Base-by-base conservation (phyloP, 176 grass and related monocot genomes). In the Carex pumila region DNA sequence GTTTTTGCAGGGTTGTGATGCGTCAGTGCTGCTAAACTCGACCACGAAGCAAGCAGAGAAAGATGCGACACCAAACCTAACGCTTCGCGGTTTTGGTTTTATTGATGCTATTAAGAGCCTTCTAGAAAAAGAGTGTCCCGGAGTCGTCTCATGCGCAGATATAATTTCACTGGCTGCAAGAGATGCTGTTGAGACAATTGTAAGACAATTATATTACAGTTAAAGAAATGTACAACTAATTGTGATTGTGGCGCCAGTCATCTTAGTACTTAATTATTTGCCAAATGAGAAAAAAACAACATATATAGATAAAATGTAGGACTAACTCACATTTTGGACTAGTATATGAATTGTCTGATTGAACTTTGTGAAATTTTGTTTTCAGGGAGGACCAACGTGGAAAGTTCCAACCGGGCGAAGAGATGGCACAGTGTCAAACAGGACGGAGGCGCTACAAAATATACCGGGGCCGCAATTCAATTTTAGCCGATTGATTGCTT, bases 71-170 rank as follows among this genome's bases (percentile, higher is more conserved):
- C 93, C 96, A 4, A 95, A 95, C 85, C 36, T 49, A 75, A 92
- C 96, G n/a, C 91, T 99, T 66, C 96, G 96, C 0, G 72, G 96
- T 10, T 95, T 92, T 69, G 87, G 31, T 39, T 95, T 99, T 82
- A 81, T 99, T 56, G 93, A 99, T 80, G 8, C 61, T 10, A 3
- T 93, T 18, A 99, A 99, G 93, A 87, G 86, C 4, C 1, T 90
- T n/a, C 37, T 99, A 21, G 96, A 99, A 79, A 57, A 81, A 22
- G 91, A 95, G 64, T 99, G 96, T 90, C 93, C 93, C n/a, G 96
- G 93, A 55, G 72, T 99, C 47, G 96, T 99, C 70, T 99, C 96
- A 21, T 99, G 96, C 34, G 96, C 96, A 19, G 96, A 98, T 84
- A 81, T 93, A 54, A 0, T 98, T 83, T 88, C 96, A 18, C 88